Conservation (phyloP, 352 stramenopile species). For the Thraustotheca clavata region DNA sequence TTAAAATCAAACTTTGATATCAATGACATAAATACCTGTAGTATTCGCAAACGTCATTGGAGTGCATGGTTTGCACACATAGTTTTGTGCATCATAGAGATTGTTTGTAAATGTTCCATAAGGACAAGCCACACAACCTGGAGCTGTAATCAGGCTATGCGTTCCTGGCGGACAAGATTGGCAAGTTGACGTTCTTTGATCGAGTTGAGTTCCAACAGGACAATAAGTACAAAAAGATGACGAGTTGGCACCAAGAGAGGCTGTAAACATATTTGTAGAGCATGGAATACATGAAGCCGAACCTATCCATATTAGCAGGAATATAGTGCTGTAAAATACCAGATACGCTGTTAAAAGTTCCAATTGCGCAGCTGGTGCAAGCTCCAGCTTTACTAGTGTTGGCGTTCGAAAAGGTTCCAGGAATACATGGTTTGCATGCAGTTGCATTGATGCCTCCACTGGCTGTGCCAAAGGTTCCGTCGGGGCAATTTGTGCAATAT, state of each 20-base stretch:
- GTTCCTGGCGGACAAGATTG: neutral
- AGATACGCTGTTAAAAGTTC: constrained; percentile 32
- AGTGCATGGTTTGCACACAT: constrained; percentile 33
- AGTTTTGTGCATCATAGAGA: constrained; percentile 23
- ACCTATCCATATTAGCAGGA: neutral
- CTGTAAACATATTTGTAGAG: constrained; percentile 32
- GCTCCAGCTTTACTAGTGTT: neutral
- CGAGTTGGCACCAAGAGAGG: constrained; percentile 19
- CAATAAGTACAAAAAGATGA: constrained; percentile 39
- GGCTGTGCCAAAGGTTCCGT: neutral
- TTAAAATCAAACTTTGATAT: constrained; percentile 22
- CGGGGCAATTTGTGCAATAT: neutral
- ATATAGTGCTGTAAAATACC: neutral
- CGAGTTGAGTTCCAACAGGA: constrained; percentile 33
- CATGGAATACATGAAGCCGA: constrained; percentile 29
- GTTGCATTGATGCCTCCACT: neutral
- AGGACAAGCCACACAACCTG: constrained; percentile 30
- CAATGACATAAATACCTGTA: constrained; percentile 23
- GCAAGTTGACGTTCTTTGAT: constrained; percentile 8
- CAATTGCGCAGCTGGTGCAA: constrained; percentile 29
- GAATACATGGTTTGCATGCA: neutral
- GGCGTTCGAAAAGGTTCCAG: constrained; percentile 1
- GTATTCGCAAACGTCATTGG: constrained; percentile 24
- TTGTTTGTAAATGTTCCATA: constrained; percentile 28
- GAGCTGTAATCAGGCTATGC: constrained; percentile 24